Base-by-base conservation (phyloP, 345 rosid species). In the Isatis tinctoria region DNA sequence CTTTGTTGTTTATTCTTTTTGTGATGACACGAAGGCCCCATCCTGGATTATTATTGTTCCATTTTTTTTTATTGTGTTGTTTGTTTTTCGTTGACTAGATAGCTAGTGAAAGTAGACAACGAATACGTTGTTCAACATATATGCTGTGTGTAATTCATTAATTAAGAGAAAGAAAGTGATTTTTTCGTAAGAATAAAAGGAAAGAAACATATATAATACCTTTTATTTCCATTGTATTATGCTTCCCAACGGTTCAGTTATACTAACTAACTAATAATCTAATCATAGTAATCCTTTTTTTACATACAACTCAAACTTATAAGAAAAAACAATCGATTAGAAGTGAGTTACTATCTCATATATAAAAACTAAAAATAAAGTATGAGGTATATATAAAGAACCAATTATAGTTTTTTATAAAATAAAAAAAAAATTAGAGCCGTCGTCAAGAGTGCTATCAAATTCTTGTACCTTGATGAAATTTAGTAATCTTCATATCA, bases 141-240 rank as follows among this genome's bases (percentile, higher is more conserved):
- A 28, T 3, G 4, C 28, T 48, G 8, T 65, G 37, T 60, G 36
- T 37, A 60, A 32, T 49, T 60, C 14, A 14, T 12, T 4, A n/a
- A n/a, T n/a, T n/a, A n/a, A n/a, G 1, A 71, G 26, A 47, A 10
- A 6, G 33, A 14, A 74, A n/a, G n/a, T n/a, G n/a, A n/a, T n/a
- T n/a, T n/a, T n/a, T n/a, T n/a, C n/a, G n/a, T n/a, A 68, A 78
- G 14, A 65, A 39, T 47, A 8, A 59, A 73, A 72, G 76, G 69
- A 82, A 77, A 79, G 8, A 67, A 74, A 60, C n/a, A 60, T 35
- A 32, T 82, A 67, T 84, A 52, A 11, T 11, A 71, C 69, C 87
- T 84, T 92, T 85, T 84, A 89, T 86, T 83, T 82, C 82, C 87
- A 83, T n/a, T 86, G 43, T 84, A 10, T 78, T 26, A 8, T 70